Percentiles rank a stretch among this genome's conserved stretches.
Evolutionary conservation across 495 filamentous ascomycete species (phyloP).

Genomic region (Hyphodiscus hymeniophilus): DNA sequence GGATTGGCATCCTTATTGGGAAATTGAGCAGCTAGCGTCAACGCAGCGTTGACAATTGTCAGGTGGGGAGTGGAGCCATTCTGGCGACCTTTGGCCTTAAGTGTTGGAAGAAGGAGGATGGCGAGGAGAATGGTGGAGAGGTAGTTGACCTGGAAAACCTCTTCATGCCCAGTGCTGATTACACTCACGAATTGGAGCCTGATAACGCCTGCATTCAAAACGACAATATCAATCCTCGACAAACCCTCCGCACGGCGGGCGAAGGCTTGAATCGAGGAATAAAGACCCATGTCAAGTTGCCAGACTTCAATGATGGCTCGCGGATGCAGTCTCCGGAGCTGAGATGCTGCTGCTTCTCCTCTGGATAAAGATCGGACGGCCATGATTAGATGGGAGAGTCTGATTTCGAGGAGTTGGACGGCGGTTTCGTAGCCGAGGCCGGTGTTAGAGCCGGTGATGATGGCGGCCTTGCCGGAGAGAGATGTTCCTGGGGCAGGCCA

Average conservation of each 20-base stretch:
- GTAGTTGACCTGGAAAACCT: constrained; percentile 38
- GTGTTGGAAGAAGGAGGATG: constrained; percentile 39
- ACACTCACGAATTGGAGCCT: constrained; percentile 25
- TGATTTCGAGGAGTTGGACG: constrained; percentile 36
- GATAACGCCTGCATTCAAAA: constrained; percentile 46
- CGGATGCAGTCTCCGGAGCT: constrained; percentile 27
- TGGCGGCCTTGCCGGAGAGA: constrained; percentile 32
- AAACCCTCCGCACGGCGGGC: constrained; percentile 23
- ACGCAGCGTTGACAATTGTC: constrained; percentile 32
- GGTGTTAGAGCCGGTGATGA: constrained; percentile 45
- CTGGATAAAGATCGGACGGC: constrained; percentile 42
- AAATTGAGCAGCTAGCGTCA: constrained; percentile 29
- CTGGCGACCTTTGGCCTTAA: constrained; percentile 29
- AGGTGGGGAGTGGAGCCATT: constrained; percentile 29
- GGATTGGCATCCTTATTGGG: constrained; percentile 23
- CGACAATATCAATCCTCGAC: constrained; percentile 36
- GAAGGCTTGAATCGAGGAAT: constrained; percentile 39
- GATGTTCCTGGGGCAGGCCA: constrained; percentile 20
- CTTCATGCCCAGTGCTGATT: constrained; percentile 38
- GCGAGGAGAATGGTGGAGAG: constrained; percentile 40
- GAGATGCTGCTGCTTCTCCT: constrained; percentile 35
- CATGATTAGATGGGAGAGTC: constrained; percentile 41
- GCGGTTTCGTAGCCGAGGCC: constrained; percentile 46
- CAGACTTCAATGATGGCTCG: constrained; percentile 42
- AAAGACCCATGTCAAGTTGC: constrained; percentile 41